Conservation (phyloP, 768 basidiomycete species). For the Lentinula guzmanii region DNA sequence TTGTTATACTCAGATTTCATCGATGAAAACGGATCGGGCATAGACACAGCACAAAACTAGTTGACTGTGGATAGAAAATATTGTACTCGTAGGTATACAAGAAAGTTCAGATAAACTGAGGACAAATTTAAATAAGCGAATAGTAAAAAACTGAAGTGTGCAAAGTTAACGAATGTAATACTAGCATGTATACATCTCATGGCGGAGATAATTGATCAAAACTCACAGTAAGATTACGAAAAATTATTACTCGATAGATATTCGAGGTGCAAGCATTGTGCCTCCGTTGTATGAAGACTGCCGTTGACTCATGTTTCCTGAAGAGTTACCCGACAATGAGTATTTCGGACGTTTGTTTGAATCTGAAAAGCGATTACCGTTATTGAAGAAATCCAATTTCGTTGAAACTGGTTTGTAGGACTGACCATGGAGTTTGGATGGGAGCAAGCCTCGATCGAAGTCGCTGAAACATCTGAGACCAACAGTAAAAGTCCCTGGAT, state of each 20-base stretch:
- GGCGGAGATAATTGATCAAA: too few relatives aligned
- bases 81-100: constrained; percentile 3
- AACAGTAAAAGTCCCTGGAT: constrained; percentile 55
- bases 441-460: constrained; percentile 73
- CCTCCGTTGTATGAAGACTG: constrained; percentile 48
- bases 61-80: neutral
- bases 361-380: constrained; percentile 33
- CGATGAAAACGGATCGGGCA: neutral
- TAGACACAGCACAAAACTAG: neutral
- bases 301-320: constrained; percentile 40
- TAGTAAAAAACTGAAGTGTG: neutral
- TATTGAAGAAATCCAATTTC: constrained; percentile 23
- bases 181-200: neutral
- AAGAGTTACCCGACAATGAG: constrained; percentile 29
- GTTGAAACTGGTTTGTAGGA: constrained; percentile 19
- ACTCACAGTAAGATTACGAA: too few relatives aligned
- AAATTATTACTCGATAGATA: constrained; percentile 66
- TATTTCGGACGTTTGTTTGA: constrained; percentile 41
- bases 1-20: too few relatives aligned
- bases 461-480: constrained; percentile 77
- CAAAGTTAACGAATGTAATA: neutral
- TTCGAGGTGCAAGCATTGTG: constrained; percentile 50
- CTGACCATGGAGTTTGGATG: constrained; percentile 74
- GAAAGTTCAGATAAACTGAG: neutral
- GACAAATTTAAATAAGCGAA: neutral